Evolutionary conservation across 805 yeast species (phyloP), one percentile per base, ranked within the genome.

Genomic region (Starmerella bombicola): DNA sequence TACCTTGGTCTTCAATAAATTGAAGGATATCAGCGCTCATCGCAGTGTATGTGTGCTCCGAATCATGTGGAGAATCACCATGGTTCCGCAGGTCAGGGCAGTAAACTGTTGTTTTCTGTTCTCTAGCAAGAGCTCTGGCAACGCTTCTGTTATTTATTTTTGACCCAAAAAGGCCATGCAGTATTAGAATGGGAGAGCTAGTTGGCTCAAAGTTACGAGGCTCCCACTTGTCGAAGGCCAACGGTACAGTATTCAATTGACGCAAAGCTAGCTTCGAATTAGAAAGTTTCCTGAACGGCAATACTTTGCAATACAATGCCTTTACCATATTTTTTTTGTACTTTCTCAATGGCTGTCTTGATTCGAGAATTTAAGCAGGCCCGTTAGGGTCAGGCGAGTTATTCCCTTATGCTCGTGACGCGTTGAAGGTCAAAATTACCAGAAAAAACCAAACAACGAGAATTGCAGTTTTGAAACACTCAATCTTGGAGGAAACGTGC

Each of bases 121-220:
- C 64, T 13, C 60, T 47, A 1, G 66, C 62, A n/a, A 63, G 41
- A 1, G 54, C 55, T 26, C 72, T 73, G 8, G 84, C 81, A n/a
- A 86, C 82, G 0, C 83, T 66, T 43, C 95, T 64, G 53, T 82
- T 83, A 59, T 85, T 88, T n/a, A 71, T 53, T 51, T 74, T 80
- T 39, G 80, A 75, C 1, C 97, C 98, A 60, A 91, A 83, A 9
- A 88, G 61, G 0, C 97, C 98, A 57, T 88, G 98, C 30, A 86
- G 60, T 21, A 88, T 73, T 23, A 91, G 62, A 10, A 88, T 64
- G 1, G 95, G 94, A 3, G 41, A 16, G 4, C 35, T 23, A 6
- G 30, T 34, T 2, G 45, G 30, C 3, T 35, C 37, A 2, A 35
- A 17, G 13, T 31, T 12, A 1, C 48, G 44, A 8, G 55, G 55